Evolutionary conservation across 1,139 yeast genomes (phyloP).

Genomic region (Yamadazyma atmosphaerica): DNA sequence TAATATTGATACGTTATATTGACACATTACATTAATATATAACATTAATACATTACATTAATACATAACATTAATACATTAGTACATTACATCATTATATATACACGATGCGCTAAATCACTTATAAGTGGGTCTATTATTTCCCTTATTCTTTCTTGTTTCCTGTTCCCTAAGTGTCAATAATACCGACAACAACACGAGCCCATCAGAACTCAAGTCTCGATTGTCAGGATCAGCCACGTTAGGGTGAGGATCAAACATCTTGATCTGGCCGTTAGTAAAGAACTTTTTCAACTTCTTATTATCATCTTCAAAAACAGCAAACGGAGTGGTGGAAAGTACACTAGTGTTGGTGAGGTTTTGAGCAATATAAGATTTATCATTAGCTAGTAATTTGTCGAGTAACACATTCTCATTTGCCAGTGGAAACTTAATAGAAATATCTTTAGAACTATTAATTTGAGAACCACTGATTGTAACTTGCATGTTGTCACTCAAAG

Average conservation of each 20-base stretch:
- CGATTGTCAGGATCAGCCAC: slow-evolving; percentile 3
- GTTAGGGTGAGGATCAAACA: slow-evolving; percentile 23
- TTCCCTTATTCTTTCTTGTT: slow-evolving; percentile 37
- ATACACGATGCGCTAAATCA: no score
- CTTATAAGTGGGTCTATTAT: slow-evolving; percentile 24
- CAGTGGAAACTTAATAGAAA: slow-evolving; percentile 14
- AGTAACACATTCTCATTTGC: slow-evolving; percentile 14
- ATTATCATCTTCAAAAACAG: slow-evolving; percentile 32
- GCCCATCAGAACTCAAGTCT: slow-evolving; percentile 22
- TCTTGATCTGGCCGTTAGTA: slow-evolving; percentile 30
- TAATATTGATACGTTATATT: no score
- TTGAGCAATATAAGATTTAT: slow-evolving; percentile 14
- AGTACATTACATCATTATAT: no score
- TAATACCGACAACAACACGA: slow-evolving; percentile 30
- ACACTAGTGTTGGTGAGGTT: slow-evolving; percentile 8
- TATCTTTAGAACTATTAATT: slow-evolving; percentile 11
- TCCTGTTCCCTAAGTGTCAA: slow-evolving; percentile 42
- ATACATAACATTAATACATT: no score
- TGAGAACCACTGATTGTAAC: slow-evolving; percentile 2
- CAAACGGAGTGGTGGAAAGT: slow-evolving; percentile 31
- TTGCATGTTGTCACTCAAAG: slow-evolving; percentile 25
- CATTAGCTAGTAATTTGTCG: slow-evolving; percentile 16
- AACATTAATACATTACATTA: no score
- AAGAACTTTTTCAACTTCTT: slow-evolving; percentile 22
- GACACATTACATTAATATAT: no score